phyloP scores from a whole-genome alignment of 441 rosid genomes.

The Biscutella laevigata region DNA sequence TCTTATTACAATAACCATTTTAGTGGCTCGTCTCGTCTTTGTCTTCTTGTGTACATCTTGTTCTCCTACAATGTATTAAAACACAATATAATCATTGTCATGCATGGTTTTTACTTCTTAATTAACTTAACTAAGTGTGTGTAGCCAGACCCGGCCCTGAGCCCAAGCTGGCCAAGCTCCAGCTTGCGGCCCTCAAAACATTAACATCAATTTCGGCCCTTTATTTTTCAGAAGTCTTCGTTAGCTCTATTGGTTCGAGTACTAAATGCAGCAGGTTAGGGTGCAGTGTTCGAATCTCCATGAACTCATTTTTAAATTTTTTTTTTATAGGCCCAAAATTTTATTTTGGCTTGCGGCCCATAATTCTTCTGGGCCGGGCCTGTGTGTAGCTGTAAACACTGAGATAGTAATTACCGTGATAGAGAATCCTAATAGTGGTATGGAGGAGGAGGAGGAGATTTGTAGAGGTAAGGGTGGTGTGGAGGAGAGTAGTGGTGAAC shows the following conservation, averaged over 20 bases:
- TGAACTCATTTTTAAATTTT: too few relatives aligned
- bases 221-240: too few relatives aligned
- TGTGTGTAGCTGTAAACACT: background rate
- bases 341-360: too few relatives aligned
- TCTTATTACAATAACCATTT: constrained; percentile 15
- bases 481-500: constrained; percentile 18
- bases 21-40: constrained; percentile 14
- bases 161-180: too few relatives aligned
- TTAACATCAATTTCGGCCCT: too few relatives aligned
- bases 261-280: too few relatives aligned
- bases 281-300: too few relatives aligned
- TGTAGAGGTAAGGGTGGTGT: constrained; percentile 2
- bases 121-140: background rate
- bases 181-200: too few relatives aligned
- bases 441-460: constrained; percentile 22
- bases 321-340: too few relatives aligned
- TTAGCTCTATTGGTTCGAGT: too few relatives aligned
- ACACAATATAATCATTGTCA: background rate
- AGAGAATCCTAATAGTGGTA: constrained; percentile 25
- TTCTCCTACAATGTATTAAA: constrained; percentile 12
- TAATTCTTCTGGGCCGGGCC: too few relatives aligned
- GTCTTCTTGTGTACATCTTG: constrained; percentile 23
- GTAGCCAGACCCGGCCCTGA: too few relatives aligned
- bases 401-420: constrained; percentile 16
- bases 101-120: background rate